Evolutionary conservation across 805 yeast genomes (phyloP).

Genomic region (Cyberlindnera lachancei): DNA sequence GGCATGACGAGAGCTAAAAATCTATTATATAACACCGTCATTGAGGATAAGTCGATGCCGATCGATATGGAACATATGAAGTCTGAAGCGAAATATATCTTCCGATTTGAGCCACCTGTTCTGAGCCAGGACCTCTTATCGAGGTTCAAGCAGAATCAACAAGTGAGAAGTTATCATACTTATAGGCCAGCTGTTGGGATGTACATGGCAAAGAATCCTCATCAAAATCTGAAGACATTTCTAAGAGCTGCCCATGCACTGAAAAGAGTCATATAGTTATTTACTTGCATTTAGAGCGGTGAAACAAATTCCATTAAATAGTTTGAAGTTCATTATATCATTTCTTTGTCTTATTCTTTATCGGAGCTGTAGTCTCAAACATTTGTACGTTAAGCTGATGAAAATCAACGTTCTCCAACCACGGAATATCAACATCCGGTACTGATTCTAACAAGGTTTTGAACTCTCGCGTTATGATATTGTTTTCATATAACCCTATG

Average conservation of each 20-base stretch:
- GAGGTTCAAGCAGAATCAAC: not conserved
- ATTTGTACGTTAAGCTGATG: slow-evolving; percentile 33
- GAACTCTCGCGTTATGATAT: slow-evolving; percentile 16
- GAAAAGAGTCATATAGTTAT: not conserved
- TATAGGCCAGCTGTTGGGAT: too few species aligned
- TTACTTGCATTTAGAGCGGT: too few species aligned
- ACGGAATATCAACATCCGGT: slow-evolving; percentile 35
- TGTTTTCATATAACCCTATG: slow-evolving; percentile 19
- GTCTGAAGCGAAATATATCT: slow-evolving; percentile 1
- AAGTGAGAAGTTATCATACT: not conserved
- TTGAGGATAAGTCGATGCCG: slow-evolving; percentile 1
- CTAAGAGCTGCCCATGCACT: not conserved
- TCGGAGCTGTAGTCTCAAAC: slow-evolving; percentile 40
- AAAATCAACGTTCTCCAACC: slow-evolving; percentile 34
- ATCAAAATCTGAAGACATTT: too few species aligned
- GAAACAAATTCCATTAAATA: not conserved
- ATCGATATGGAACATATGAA: slow-evolving; percentile 1
- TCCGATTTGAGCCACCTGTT: slow-evolving; percentile 4
- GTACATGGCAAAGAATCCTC: too few species aligned
- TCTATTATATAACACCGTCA: slow-evolving; percentile 23
- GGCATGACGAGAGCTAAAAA: slow-evolving; percentile 57
- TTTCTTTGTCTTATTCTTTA: slow-evolving; percentile 18
- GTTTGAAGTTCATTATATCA: slow-evolving; percentile 11
- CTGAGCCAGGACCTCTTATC: slow-evolving; percentile 1
- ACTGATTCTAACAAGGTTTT: slow-evolving; percentile 22